Conservation (phyloP, 2,329 filamentous ascomycete genomes). For the Neonectria sp. region DNA sequence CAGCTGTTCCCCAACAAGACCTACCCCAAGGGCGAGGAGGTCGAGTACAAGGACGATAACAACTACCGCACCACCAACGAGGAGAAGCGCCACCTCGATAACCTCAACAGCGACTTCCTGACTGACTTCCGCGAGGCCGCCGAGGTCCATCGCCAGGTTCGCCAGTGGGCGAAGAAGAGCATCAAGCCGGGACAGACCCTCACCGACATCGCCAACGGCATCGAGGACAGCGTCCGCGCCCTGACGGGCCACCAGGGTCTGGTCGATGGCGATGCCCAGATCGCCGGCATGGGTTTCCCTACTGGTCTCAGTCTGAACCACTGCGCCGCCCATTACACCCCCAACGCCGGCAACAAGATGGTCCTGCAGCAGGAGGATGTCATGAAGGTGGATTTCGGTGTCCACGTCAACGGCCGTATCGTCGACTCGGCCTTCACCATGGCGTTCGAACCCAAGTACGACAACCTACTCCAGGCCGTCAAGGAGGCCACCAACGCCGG, state of each 20-base stretch:
- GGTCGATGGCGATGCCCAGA: slow-evolving; percentile 82
- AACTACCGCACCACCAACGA: slow-evolving; percentile 83
- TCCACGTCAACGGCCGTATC: slow-evolving; percentile 85
- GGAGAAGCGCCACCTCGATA: slow-evolving; percentile 87
- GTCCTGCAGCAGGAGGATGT: slow-evolving; percentile 81
- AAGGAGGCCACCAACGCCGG: slow-evolving; percentile 88
- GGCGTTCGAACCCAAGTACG: slow-evolving; percentile 81
- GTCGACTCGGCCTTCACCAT: slow-evolving; percentile 88
- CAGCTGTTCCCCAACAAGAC: slow-evolving; percentile 80
- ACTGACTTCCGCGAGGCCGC: slow-evolving; percentile 86
- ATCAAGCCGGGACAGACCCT: slow-evolving; percentile 87
- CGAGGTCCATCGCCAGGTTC: slow-evolving; percentile 91
- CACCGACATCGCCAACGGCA: slow-evolving; percentile 88
- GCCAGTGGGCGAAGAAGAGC: slow-evolving; percentile 84
- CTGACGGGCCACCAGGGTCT: slow-evolving; percentile 84
- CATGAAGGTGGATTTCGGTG: slow-evolving; percentile 87
- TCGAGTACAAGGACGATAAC: slow-evolving; percentile 85
- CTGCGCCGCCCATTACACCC: slow-evolving; percentile 88
- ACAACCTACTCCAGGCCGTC: slow-evolving; percentile 81
- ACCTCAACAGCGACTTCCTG: slow-evolving; percentile 85
- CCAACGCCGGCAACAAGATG: slow-evolving; percentile 88
- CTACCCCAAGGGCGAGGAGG: slow-evolving; percentile 84
- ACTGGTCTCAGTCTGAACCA: slow-evolving; percentile 88
- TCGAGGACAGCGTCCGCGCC: slow-evolving; percentile 85
- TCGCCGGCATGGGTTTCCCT: slow-evolving; percentile 89